Base-by-base conservation (phyloP, 768 basidiomycete genomes). In the Phaffia tasmanica region DNA sequence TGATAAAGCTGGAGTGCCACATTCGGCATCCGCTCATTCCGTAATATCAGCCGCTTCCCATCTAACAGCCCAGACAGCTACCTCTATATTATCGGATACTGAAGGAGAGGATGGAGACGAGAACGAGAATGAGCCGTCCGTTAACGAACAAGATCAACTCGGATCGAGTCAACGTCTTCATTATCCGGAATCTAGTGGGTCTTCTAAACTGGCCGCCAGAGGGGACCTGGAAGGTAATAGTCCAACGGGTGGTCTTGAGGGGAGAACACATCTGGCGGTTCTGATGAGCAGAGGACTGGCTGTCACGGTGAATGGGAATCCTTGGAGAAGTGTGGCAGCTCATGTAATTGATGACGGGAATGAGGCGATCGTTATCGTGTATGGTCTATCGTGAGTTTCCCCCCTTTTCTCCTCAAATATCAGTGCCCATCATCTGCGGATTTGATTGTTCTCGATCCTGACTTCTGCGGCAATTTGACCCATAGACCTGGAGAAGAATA, bases 311-410 rank as follows among this genome's bases (percentile, higher is more conserved):
- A 90, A 92, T 70, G 83, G 83, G 32, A 80, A 84, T 6, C 82
- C 82, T 4, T 91, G 89, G 89, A 83, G 85, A 72, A 80, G 85
- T 60, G 86, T 88, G 27, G 82, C 89, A 72, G 83, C 88, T 65
- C 83, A 85, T 62, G 83, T 89, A 69, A 85, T 88, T 83, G 62
- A 70, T 30, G 62, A 63, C 1, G 81, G 81, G 0, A 90, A 93
- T 70, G 87, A 94, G 73, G 92, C 89, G 0, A 83, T 93, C 64
- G 89, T 95, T 62, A 88, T 94, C 67, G 83, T 97, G 30, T 92
- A 90, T 67, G 89, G 89, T 1, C 80, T 97, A 56, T 82, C 87
- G 79, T 91, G 90, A 3, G 88, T 21, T 47, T 70, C 30, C 49
- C 71, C 62, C 61, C 73, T 23, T 57, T 70, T 9, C 73, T 71